Conservation (phyloP, 768 basidiomycete species). For the Postia placenta region DNA sequence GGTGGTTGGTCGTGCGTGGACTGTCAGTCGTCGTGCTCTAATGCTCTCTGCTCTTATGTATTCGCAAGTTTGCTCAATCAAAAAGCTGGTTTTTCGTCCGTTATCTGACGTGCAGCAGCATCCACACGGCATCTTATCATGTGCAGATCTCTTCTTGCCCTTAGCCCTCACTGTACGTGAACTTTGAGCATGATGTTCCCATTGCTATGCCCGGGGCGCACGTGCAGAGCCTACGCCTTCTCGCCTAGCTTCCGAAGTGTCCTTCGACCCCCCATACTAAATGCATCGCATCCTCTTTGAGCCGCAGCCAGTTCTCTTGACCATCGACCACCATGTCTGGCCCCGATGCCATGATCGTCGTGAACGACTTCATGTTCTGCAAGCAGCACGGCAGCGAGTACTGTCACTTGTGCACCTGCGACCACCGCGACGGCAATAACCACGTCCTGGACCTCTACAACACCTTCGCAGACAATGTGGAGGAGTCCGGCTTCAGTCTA, state of each 20-base stretch:
- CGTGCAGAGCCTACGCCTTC: too few species aligned
- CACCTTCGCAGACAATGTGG: not conserved
- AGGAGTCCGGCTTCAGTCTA: not conserved
- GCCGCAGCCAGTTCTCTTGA: not conserved
- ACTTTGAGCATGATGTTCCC: too few species aligned
- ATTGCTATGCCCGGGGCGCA: too few species aligned
- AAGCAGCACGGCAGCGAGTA: constrained; percentile 1
- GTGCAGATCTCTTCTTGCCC: not conserved
- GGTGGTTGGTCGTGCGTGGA: not conserved
- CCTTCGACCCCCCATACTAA: too few species aligned
- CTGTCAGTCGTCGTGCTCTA: not conserved
- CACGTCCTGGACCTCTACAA: not conserved
- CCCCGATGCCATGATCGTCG: constrained; percentile 1
- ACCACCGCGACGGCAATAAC: constrained; percentile 3
- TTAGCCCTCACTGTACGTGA: too few species aligned
- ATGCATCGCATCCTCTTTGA: too few species aligned
- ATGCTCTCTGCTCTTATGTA: not conserved
- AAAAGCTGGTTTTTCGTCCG: not conserved
- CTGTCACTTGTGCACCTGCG: not conserved
- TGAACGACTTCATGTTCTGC: constrained; percentile 3
- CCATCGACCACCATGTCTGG: not conserved
- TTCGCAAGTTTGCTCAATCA: not conserved
- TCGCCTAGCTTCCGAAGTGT: too few species aligned
- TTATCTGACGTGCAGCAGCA: not conserved
- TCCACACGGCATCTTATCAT: not conserved